phyloP scores from a whole-genome alignment of 176 grass and related monocot genomes.

The Paspalum notatum region DNA sequence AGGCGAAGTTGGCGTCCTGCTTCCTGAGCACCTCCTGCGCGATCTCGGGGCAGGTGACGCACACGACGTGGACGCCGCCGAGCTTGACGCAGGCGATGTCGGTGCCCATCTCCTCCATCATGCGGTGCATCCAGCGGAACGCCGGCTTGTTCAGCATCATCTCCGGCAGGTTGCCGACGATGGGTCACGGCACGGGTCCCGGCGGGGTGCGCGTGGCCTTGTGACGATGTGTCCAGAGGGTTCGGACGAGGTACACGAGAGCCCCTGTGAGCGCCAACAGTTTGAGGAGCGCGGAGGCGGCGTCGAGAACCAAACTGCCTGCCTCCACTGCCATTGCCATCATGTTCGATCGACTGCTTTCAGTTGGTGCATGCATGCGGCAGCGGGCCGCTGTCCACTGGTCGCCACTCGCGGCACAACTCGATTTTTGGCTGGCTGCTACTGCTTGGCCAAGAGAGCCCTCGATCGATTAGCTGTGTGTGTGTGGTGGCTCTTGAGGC shows the following conservation, averaged over 20 bases:
- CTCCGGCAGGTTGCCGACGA: constrained; percentile 44
- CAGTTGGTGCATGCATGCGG: no score
- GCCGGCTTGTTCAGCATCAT: constrained; percentile 14
- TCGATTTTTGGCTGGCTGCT: no score
- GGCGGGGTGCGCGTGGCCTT: no score
- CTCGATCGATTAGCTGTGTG: no score
- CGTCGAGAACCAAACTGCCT: background rate
- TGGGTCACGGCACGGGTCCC: constrained; percentile 33
- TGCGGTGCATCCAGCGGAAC: background rate
- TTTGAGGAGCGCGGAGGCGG: background rate
- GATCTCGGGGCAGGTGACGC: background rate
- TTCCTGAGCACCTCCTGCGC: background rate
- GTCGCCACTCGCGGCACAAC: no score
- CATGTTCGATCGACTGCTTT: background rate
- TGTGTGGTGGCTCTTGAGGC: no score
- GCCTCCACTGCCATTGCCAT: background rate
- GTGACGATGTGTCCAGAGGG: background rate
- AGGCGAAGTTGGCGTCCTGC: background rate
- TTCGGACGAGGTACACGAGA: background rate
- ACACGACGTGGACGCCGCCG: background rate
- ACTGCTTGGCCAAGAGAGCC: no score
- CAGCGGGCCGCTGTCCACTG: no score
- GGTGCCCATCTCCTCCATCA: background rate
- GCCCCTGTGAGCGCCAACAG: background rate
- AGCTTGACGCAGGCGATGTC: background rate